Conservation (phyloP, 768 basidiomycete genomes). For the Phylloporus sp. region DNA sequence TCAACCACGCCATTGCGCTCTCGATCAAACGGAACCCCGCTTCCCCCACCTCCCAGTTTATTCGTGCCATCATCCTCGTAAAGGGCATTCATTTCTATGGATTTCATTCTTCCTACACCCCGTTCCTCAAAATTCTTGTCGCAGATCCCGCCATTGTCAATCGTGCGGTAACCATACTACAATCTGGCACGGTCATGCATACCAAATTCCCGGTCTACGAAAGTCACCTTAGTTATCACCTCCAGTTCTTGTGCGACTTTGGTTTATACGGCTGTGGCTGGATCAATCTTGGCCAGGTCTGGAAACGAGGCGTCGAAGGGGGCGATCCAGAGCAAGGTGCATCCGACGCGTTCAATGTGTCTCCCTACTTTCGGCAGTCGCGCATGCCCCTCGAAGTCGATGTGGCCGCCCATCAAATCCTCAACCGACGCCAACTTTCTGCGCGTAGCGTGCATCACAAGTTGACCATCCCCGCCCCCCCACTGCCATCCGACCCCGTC, state of each 20-base stretch:
- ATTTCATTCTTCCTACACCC: conserved; percentile 76
- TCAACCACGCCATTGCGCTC: conserved; percentile 83
- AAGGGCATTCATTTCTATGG: conserved; percentile 98
- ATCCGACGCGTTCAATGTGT: conserved; percentile 36
- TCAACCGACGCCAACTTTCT: conserved; percentile 68
- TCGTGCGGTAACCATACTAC: conserved; percentile 70
- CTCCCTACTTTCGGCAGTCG: conserved; percentile 62
- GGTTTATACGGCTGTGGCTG: conserved; percentile 93
- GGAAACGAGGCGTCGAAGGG: conserved; percentile 45
- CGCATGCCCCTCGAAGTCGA: conserved; percentile 80
- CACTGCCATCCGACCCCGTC: conserved; percentile 59
- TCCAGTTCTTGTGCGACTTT: conserved; percentile 95
- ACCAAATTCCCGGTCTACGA: conserved; percentile 80
- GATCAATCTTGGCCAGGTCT: conserved; percentile 68
- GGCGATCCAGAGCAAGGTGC: conserved; percentile 13
- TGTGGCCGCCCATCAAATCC: conserved; percentile 71
- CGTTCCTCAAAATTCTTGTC: conserved; percentile 84
- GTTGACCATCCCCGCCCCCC: conserved; percentile 52
- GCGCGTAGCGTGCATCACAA: conserved; percentile 66
- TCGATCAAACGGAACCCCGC: conserved; percentile 71
- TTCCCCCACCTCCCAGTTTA: conserved; percentile 51
- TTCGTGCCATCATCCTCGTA: conserved; percentile 76
- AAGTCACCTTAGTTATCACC: conserved; percentile 79
- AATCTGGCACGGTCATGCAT: conserved; percentile 77
- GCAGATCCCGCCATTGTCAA: conserved; percentile 64